Conservation (phyloP, 768 basidiomycete genomes). For the Pulveroboletus sp. region DNA sequence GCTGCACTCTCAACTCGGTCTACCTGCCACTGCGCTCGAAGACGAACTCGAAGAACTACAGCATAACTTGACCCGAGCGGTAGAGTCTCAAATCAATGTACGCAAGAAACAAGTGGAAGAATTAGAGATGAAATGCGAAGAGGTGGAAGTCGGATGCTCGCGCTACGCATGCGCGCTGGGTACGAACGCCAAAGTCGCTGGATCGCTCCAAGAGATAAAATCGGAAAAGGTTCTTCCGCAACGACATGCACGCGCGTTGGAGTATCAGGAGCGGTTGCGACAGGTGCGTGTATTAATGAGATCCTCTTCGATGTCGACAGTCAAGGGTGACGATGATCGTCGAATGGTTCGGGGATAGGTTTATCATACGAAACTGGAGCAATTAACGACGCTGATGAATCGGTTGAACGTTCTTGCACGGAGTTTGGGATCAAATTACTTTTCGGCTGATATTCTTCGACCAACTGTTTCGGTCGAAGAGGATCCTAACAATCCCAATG, state of each 20-base stretch:
- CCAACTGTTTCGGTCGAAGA: slow-evolving; percentile 42
- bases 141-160: slow-evolving; percentile 59
- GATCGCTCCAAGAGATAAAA: slow-evolving; percentile 59
- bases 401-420: slow-evolving; percentile 56
- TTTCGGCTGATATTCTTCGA: slow-evolving; percentile 49
- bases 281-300: slow-evolving; percentile 49
- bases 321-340: neutral
- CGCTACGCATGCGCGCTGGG: slow-evolving; percentile 69
- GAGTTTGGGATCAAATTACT: slow-evolving; percentile 59
- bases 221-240: slow-evolving; percentile 70
- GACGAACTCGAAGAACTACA: slow-evolving; percentile 75
- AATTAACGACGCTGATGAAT: slow-evolving; percentile 64
- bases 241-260: slow-evolving; percentile 62
- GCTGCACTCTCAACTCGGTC: slow-evolving; percentile 78
- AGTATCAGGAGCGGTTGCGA: slow-evolving; percentile 72
- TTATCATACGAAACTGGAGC: slow-evolving; percentile 75
- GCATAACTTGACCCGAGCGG: slow-evolving; percentile 66
- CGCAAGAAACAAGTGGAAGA: slow-evolving; percentile 73
- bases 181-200: slow-evolving; percentile 61
- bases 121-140: slow-evolving; percentile 61
- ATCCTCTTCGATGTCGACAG: neutral
- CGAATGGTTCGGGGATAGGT: slow-evolving; percentile 35
- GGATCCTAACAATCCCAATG: slow-evolving; percentile 30
- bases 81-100: slow-evolving; percentile 66
- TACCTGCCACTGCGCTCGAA: slow-evolving; percentile 73